Conservation (phyloP, 2,329 filamentous ascomycete species). For the Fusarium tuaranense region DNA sequence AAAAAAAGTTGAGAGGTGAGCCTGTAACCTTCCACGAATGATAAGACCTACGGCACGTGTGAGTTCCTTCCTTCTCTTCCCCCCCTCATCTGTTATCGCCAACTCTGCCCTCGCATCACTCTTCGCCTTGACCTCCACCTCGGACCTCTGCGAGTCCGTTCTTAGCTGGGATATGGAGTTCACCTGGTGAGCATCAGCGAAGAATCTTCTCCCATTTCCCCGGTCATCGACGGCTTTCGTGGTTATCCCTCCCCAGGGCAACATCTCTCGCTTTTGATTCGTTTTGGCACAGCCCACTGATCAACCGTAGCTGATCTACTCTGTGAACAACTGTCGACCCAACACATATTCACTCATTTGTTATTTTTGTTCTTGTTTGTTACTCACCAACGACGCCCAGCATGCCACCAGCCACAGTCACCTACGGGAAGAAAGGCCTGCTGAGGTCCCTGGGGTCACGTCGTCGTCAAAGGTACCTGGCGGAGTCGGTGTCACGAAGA, state of each 20-base stretch:
- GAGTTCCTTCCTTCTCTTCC: not conserved
- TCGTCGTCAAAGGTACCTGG: slow-evolving; percentile 37
- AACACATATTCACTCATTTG: not conserved
- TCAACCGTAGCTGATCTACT: not conserved
- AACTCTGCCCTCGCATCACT: not conserved
- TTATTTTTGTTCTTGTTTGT: not conserved
- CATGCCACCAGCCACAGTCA: slow-evolving; percentile 44
- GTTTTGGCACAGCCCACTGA: not conserved
- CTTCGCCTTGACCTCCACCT: not conserved
- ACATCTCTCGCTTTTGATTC: slow-evolving; percentile 10
- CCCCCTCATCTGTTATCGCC: not conserved
- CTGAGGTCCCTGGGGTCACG: slow-evolving; percentile 44
- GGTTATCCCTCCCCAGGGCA: not conserved
- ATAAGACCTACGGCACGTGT: not conserved
- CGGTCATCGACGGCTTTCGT: not conserved
- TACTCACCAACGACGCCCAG: not conserved
- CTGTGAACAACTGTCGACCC: not conserved
- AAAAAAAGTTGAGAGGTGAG: not conserved
- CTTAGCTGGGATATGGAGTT: slow-evolving; percentile 12
- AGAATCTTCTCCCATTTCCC: not conserved
- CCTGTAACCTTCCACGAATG: not conserved
- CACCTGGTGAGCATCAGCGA: slow-evolving; percentile 3
- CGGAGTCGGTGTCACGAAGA: slow-evolving; percentile 22
- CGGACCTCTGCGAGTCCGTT: slow-evolving; percentile 6
- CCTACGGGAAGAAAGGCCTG: slow-evolving; percentile 48